Conservation (phyloP, 192 early-diverging fungal genomes). For the Coemansia sp. region DNA sequence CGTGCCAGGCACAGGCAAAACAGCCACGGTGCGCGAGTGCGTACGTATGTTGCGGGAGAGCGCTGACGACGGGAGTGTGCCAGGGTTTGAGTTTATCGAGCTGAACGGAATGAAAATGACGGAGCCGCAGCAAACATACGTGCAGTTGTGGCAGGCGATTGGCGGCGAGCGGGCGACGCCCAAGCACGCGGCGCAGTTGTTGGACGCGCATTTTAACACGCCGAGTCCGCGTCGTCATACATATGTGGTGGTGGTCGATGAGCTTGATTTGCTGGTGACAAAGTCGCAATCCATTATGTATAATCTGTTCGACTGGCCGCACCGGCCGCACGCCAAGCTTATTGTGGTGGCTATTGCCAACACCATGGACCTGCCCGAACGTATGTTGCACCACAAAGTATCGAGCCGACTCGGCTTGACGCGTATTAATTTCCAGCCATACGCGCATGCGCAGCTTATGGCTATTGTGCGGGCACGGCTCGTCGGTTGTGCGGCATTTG, state of each 20-base stretch:
- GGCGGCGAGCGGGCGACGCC: slow-evolving; percentile 59
- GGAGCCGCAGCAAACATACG: slow-evolving; percentile 87
- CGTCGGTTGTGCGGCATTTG: slow-evolving; percentile 67
- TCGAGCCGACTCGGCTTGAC: slow-evolving; percentile 87
- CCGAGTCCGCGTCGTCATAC: slow-evolving; percentile 33
- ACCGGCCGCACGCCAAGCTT: slow-evolving; percentile 73
- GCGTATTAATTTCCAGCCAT: slow-evolving; percentile 91
- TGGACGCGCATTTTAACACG: slow-evolving; percentile 71
- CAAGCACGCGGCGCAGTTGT: slow-evolving; percentile 73
- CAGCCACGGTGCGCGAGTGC: slow-evolving; percentile 87
- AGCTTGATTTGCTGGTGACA: slow-evolving; percentile 92
- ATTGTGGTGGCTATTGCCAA: slow-evolving; percentile 97
- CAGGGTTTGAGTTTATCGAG: slow-evolving; percentile 86
- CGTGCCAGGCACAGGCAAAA: slow-evolving; percentile 97
- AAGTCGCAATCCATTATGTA: slow-evolving; percentile 93
- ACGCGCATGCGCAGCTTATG: slow-evolving; percentile 81
- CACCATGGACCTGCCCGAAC: slow-evolving; percentile 97
- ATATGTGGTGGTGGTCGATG: slow-evolving; percentile 89
- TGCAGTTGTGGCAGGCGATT: slow-evolving; percentile 76
- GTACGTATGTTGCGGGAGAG: slow-evolving; percentile 72
- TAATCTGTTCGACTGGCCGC: slow-evolving; percentile 99
- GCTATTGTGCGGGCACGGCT: slow-evolving; percentile 84
- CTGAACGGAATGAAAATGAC: slow-evolving; percentile 98
- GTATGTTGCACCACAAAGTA: slow-evolving; percentile 85
- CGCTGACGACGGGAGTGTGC: slow-evolving; percentile 54